Evolutionary conservation across 805 yeast species (phyloP).

Genomic region (Saccharomycopsis sp.): DNA sequence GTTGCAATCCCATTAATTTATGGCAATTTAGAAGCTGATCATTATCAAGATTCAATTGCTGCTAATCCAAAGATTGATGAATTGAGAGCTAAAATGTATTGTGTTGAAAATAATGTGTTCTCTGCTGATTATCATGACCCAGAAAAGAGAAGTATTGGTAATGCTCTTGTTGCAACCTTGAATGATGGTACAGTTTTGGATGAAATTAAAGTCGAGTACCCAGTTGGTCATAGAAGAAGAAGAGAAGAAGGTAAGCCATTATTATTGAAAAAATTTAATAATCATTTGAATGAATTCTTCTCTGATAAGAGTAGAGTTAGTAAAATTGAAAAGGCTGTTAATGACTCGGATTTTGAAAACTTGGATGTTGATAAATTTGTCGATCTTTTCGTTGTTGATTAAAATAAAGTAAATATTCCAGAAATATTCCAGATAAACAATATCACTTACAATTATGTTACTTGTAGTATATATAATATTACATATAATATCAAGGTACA

Average conservation of each 20-base stretch:
- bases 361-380: slow-evolving; percentile 20
- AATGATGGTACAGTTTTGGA: slow-evolving; percentile 48
- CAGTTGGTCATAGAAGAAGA: slow-evolving; percentile 53
- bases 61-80: slow-evolving; percentile 45
- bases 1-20: slow-evolving; percentile 48
- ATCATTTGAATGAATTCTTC: slow-evolving; percentile 43
- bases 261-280: slow-evolving; percentile 42
- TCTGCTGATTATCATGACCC: slow-evolving; percentile 50
- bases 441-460: too few species aligned
- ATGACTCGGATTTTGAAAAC: slow-evolving; percentile 10
- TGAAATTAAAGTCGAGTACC: slow-evolving; percentile 47
- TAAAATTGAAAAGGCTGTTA: slow-evolving; percentile 10
- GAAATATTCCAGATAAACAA: too few species aligned
- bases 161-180: slow-evolving; percentile 43
- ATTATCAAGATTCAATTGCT: slow-evolving; percentile 46
- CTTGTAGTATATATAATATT: too few species aligned
- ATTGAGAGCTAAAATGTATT: slow-evolving; percentile 46
- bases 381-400: slow-evolving; percentile 13
- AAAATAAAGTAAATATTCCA: too few species aligned
- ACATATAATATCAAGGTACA: too few species aligned
- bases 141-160: slow-evolving; percentile 50
- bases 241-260: slow-evolving; percentile 56
- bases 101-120: slow-evolving; percentile 44
- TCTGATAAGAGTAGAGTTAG: slow-evolving; percentile 23
- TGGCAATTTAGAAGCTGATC: slow-evolving; percentile 53